These are phyloP conservation scores for Simplicillium aogashimaense DNA, from an alignment of 2,329 filamentous ascomycete species.

Conservation along the genomic window DNA sequence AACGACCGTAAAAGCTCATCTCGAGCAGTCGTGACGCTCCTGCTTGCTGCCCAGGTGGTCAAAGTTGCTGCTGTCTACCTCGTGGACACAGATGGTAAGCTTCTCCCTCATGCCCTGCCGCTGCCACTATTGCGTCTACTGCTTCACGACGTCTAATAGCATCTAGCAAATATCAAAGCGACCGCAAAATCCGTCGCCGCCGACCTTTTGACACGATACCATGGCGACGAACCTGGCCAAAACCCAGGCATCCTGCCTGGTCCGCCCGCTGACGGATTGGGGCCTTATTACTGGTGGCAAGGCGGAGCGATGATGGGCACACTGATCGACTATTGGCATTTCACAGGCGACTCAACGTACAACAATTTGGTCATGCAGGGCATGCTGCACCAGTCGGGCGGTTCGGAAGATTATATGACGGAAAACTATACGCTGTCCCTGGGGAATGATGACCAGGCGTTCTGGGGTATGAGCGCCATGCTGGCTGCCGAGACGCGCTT, in stretches of 20 bases:
- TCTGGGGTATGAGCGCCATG: conserved; percentile 68
- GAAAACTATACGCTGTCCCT: conserved; percentile 39
- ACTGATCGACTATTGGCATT: conserved; percentile 56
- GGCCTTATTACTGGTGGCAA: conserved; percentile 60
- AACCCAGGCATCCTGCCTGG: conserved; percentile 24
- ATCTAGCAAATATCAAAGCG: no score
- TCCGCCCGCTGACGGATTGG: conserved; percentile 30
- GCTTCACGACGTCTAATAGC: no score
- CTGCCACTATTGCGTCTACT: no score
- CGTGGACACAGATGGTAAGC: no score
- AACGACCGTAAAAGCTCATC: no score
- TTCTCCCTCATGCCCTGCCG: no score
- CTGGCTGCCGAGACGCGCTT: conserved; percentile 62
- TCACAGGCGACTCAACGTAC: conserved; percentile 51
- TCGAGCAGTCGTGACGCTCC: no score
- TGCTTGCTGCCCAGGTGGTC: no score
- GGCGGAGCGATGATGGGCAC: conserved; percentile 54
- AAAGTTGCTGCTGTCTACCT: no score
- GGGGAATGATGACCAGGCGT: conserved; percentile 62
- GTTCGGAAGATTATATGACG: conserved; percentile 48
- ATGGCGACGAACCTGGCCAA: conserved; percentile 4
- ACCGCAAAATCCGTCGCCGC: no score
- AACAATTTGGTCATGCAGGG: conserved; percentile 43
- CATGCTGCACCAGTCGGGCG: conserved; percentile 43
- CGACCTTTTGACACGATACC: conserved; percentile 6